phyloP scores from a whole-genome alignment of 2,329 filamentous ascomycete genomes.

The Fusarium phyllophilum region DNA sequence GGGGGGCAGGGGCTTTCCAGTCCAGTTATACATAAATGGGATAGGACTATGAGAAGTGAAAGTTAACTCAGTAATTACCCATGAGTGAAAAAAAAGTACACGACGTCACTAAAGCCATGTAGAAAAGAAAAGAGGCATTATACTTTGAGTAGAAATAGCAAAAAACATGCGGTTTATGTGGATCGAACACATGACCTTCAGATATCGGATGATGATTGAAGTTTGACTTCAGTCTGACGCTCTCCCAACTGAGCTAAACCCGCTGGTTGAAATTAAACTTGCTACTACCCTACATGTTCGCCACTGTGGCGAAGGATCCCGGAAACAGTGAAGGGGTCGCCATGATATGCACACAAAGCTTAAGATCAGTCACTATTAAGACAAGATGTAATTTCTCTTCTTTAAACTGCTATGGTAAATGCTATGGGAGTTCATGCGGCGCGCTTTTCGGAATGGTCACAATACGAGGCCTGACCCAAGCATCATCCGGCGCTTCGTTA shows the following conservation, averaged over 20 bases:
- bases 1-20: background rate
- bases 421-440: background rate
- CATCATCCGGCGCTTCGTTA: background rate
- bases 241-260: constrained; percentile 42
- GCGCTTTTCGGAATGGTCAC: background rate
- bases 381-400: accelerated
- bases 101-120: too few species aligned
- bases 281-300: accelerated
- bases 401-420: accelerated
- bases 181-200: constrained; percentile 46
- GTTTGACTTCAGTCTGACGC: constrained; percentile 35
- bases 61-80: too few species aligned
- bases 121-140: too few species aligned
- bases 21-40: too few species aligned
- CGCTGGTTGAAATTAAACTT: accelerated
- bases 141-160: too few species aligned
- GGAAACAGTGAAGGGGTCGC: accelerated
- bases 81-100: too few species aligned
- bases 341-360: too few species aligned
- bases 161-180: constrained; percentile 41
- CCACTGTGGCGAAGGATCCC: too few species aligned
- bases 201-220: constrained; percentile 38
- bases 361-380: background rate
- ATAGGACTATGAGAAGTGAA: too few species aligned
- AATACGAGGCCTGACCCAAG: background rate